Conservation (phyloP, 768 basidiomycete species). For the Hygrocybe punicea region DNA sequence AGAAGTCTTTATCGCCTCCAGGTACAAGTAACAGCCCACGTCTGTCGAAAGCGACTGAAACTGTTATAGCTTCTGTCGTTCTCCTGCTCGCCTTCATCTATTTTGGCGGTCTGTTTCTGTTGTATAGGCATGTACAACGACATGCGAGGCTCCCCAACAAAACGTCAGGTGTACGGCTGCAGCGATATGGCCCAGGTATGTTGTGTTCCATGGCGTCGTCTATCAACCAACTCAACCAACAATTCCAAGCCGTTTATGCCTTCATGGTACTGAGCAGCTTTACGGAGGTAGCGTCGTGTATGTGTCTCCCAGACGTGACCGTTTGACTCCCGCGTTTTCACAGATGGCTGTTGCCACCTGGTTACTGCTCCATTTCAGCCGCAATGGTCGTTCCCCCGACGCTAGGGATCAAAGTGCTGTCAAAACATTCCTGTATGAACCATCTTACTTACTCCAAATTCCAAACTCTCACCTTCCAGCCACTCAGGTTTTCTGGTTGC, state of each 20-base stretch:
- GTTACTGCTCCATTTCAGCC: conserved; percentile 55
- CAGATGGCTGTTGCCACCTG: conserved; percentile 56
- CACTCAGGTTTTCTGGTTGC: conserved; percentile 50
- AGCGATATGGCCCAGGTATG: conserved; percentile 54
- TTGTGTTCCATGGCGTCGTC: conserved; percentile 5
- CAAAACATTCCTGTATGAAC: conserved; percentile 48
- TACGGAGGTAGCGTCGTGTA: conserved; percentile 38
- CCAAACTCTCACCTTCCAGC: conserved; percentile 1
- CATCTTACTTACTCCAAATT: background rate
- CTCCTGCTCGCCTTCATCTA: conserved; percentile 39
- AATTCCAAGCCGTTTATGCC: conserved; percentile 44
- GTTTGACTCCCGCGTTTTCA: background rate
- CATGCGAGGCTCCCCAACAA: conserved; percentile 52
- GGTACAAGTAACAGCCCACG: background rate
- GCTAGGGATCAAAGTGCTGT: conserved; percentile 42
- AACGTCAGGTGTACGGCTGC: conserved; percentile 42
- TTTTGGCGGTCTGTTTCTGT: conserved; percentile 49
- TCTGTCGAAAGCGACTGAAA: conserved; percentile 20
- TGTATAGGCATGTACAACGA: conserved; percentile 44
- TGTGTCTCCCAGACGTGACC: background rate
- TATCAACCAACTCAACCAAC: conserved; percentile 18
- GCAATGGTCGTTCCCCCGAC: conserved; percentile 51
- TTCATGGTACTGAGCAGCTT: conserved; percentile 50
- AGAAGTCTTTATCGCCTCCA: too few relatives aligned
- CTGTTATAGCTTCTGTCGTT: conserved; percentile 22